phyloP scores from a whole-genome alignment of 345 rosid genomes.

The Salix koriyanagi region DNA sequence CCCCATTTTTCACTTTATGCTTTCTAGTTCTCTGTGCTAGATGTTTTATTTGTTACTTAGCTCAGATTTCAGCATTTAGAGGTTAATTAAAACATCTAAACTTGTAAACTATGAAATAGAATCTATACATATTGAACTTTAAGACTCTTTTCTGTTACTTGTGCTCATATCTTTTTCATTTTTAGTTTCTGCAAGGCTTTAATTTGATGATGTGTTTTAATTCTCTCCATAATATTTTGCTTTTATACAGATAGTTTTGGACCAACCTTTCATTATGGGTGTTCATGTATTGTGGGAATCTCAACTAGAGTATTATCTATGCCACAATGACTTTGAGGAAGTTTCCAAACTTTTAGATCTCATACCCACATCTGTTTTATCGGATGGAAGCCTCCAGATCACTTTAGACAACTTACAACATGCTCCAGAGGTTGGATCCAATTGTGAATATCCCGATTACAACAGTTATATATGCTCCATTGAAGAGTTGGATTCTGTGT shows the following conservation, averaged over 20 bases:
- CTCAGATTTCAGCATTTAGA: background rate
- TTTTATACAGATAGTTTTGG: conserved; percentile 76
- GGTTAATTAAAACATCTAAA: no score
- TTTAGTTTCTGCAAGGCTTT: background rate
- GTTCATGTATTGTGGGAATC: conserved; percentile 94
- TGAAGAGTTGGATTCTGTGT: conserved; percentile 74
- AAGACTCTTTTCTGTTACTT: background rate
- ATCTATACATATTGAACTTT: background rate
- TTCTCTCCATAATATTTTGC: conserved; percentile 5
- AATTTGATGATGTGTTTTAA: background rate
- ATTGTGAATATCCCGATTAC: conserved; percentile 38
- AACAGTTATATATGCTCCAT: conserved; percentile 57
- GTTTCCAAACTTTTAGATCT: conserved; percentile 68
- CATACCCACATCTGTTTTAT: conserved; percentile 61
- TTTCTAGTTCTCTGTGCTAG: background rate
- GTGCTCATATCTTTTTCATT: background rate
- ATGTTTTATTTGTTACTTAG: background rate
- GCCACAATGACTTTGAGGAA: conserved; percentile 94
- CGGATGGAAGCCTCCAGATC: conserved; percentile 72
- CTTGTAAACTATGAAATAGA: background rate
- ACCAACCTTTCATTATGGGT: conserved; percentile 92
- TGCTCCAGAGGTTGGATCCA: conserved; percentile 38
- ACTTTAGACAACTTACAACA: conserved; percentile 58
- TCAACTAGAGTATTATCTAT: conserved; percentile 76
- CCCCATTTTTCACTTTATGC: background rate